Evolutionary conservation across 495 filamentous ascomycete genomes (phyloP).

Genomic region (Tuber brumale): DNA sequence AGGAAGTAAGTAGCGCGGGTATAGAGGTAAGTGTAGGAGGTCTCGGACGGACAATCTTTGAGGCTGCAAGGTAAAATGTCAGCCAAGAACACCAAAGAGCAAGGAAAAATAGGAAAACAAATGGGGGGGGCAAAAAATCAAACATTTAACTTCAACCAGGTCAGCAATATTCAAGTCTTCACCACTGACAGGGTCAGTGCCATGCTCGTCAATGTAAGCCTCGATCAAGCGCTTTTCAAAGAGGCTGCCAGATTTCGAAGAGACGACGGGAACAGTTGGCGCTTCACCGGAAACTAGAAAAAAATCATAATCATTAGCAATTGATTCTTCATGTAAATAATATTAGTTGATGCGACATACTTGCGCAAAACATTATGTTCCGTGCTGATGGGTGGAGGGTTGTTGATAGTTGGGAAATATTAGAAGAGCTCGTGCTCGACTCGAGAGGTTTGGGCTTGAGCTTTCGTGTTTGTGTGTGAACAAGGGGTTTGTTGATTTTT

Average conservation of each 20-base stretch:
- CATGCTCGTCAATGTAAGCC: slow-evolving; percentile 87
- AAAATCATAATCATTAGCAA: slow-evolving; percentile 37
- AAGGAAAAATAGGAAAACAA: not conserved
- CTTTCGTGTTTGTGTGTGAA: not conserved
- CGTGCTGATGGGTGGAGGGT: slow-evolving; percentile 38
- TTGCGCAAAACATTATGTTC: slow-evolving; percentile 65
- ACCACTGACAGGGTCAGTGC: slow-evolving; percentile 85
- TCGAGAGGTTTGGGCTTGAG: slow-evolving; percentile 1
- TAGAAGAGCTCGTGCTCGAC: not conserved
- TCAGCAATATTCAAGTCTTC: slow-evolving; percentile 83
- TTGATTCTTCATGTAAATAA: not conserved
- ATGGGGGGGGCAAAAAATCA: not conserved
- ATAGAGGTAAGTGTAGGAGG: slow-evolving; percentile 95
- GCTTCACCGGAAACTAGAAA: slow-evolving; percentile 87
- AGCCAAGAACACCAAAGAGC: not conserved
- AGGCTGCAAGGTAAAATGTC: slow-evolving; percentile 44
- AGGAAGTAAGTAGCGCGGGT: slow-evolving; percentile 88
- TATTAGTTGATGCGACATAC: slow-evolving; percentile 47
- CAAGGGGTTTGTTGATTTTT: slow-evolving; percentile 2
- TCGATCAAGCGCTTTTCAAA: slow-evolving; percentile 95
- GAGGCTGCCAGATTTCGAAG: slow-evolving; percentile 85
- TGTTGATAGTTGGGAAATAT: slow-evolving; percentile 15
- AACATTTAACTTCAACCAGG: slow-evolving; percentile 70
- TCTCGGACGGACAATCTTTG: slow-evolving; percentile 74
- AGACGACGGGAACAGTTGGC: slow-evolving; percentile 89